These are phyloP conservation scores for Fusarium vanettenii DNA, from an alignment of 2,329 filamentous ascomycete genomes.

Conservation along the genomic window DNA sequence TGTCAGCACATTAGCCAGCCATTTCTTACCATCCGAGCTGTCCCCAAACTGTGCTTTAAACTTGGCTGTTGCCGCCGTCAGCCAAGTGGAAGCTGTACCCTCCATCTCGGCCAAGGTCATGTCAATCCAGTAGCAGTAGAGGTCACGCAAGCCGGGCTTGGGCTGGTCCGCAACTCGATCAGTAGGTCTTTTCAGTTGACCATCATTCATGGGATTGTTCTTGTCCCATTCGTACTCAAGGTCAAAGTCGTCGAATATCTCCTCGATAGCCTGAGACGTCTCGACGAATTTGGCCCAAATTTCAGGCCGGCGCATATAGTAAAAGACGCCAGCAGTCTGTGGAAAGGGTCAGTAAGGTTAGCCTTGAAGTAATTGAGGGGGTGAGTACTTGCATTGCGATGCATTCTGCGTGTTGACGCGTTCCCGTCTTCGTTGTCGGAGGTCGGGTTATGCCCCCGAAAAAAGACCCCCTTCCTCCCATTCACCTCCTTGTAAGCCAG, in stretches of 20 bases:
- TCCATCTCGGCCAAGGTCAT: neutral
- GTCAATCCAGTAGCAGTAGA: neutral
- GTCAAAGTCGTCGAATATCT: neutral
- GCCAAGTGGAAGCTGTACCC: neutral
- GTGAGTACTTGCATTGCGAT: neutral
- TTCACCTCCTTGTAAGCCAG: neutral
- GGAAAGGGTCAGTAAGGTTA: neutral
- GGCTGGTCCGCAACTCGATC: neutral
- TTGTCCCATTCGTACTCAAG: neutral
- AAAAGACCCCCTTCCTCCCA: neutral
- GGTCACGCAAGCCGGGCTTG: neutral
- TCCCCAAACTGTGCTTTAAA: neutral
- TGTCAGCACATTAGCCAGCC: neutral
- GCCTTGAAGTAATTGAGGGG: neutral
- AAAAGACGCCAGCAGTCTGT: neutral
- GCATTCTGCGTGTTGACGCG: neutral
- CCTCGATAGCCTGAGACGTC: neutral
- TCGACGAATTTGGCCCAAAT: neutral
- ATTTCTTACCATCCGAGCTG: neutral
- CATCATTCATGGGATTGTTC: neutral
- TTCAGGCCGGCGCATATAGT: neutral
- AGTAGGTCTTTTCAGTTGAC: neutral
- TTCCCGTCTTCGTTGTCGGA: neutral
- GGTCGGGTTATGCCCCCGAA: neutral
- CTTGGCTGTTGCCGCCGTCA: neutral